Conservation (phyloP, 805 yeast species). For the Zygotorulaspora chibaensis region DNA sequence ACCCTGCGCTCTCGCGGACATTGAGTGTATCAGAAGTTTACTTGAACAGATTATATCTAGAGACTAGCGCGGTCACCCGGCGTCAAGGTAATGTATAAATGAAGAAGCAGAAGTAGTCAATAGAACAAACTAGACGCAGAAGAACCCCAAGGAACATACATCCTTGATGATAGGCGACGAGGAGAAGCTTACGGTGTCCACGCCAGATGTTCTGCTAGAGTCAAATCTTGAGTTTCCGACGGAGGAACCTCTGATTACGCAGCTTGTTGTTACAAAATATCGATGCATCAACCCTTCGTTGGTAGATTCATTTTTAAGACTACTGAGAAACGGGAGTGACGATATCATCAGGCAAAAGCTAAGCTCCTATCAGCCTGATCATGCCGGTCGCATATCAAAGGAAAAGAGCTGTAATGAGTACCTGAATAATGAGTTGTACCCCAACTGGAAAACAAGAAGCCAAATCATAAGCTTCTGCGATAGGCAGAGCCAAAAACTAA, state of each 20-base stretch:
- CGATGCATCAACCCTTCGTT: conserved; percentile 31
- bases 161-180: conserved; percentile 1
- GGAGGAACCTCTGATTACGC: conserved; percentile 11
- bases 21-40: no score
- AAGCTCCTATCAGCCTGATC: conserved; percentile 33
- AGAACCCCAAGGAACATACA: background rate
- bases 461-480: conserved; percentile 42
- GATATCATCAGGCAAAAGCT: conserved; percentile 44
- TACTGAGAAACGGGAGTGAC: conserved; percentile 38
- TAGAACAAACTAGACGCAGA: background rate
- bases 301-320: conserved; percentile 30
- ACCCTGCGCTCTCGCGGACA: no score
- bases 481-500: conserved; percentile 30
- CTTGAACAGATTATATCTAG: no score
- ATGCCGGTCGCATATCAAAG: conserved; percentile 10
- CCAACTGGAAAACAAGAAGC: conserved; percentile 45
- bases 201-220: conserved; percentile 15
- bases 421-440: conserved; percentile 37
- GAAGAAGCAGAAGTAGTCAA: background rate
- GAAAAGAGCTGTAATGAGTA: conserved; percentile 36
- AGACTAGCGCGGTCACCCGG: no score
- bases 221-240: conserved; percentile 18
- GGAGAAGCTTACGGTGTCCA: conserved; percentile 6
- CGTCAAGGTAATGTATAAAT: no score
- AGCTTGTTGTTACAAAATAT: conserved; percentile 25